Evolutionary conservation across 352 stramenopile genomes (phyloP), one percentile per base, ranked within the genome.

Genomic region (Globisporangium viniferum): DNA sequence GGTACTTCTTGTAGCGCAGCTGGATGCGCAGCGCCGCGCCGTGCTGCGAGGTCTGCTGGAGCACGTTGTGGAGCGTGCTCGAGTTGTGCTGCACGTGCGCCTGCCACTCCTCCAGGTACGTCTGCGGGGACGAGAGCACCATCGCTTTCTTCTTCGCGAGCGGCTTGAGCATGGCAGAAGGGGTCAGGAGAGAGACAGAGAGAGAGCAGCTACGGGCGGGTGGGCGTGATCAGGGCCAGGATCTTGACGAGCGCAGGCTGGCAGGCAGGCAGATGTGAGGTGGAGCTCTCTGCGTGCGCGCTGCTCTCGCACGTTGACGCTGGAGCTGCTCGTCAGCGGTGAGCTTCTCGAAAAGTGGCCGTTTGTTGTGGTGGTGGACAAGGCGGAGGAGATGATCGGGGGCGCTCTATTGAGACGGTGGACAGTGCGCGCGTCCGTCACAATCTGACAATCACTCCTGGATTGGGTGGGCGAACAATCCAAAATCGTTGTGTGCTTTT

Each of bases 1-100:
- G 81, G 74, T 91, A 90, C 57, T 83, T 80, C 54, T 84, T 82
- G 72, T 94, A 94, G 48, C 82, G 83, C 68, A 88, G 59, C 69
- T 92, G 86, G 66, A 94, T 88, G 31, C 86, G 77, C 71, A 84
- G 48, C 27, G 85, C 83, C 27, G 81, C 74, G 12, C 69, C 70
- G 55, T 85, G 74, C 44, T 71, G 73, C 55, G 80, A 72, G 39
- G 82, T 74, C 9, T 85, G 72, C 24, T 81, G 75, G 33, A 77
- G 61, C 15, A 71, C 72, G 41, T 41, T 79, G 36, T 65, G 51
- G 7, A 71, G 58, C 35, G 66, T 62, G 35, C 35, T 57, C 33
- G 66, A 31, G 48, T 76, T 67, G 20, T 70, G 75, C 65, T 81
- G 72, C 63, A 66, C 70, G 66, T 79, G 74, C 59, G 53, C 66